These are phyloP conservation scores for Trypanosoma cruzi DNA, from an alignment of 208 protist species.

Conservation along the genomic window DNA sequence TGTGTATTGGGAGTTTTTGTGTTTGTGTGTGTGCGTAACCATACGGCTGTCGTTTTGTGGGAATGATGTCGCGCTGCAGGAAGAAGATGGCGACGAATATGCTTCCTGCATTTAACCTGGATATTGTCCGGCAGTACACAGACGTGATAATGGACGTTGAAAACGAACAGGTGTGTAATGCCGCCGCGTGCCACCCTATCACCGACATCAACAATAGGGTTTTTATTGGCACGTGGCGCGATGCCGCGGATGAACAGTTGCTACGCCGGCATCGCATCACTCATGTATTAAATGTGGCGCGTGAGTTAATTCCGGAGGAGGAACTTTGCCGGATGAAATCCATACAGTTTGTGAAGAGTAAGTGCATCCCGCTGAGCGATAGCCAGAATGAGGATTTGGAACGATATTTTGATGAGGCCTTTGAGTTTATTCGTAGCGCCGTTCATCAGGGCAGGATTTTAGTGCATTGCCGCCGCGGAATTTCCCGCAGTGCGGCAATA, in stretches of 20 bases:
- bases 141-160: conserved; percentile 10
- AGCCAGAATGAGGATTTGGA: conserved; percentile 61
- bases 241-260: conserved; percentile 54
- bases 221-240: conserved; percentile 76
- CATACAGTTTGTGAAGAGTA: conserved; percentile 35
- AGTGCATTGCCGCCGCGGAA: conserved; percentile 48
- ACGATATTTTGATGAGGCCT: conserved; percentile 57
- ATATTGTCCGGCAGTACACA: conserved; percentile 41
- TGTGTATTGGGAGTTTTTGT: conserved; percentile 2
- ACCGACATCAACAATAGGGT: conserved; percentile 63
- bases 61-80: conserved; percentile 42
- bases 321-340: conserved; percentile 24
- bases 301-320: conserved; percentile 52
- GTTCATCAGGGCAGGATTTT: conserved; percentile 31
- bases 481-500: conserved; percentile 41
- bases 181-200: conserved; percentile 63
- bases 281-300: conserved; percentile 82
- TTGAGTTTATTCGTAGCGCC: conserved; percentile 68
- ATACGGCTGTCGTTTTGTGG: not conserved
- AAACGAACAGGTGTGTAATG: conserved; percentile 52
- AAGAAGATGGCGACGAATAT: conserved; percentile 35
- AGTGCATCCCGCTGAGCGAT: conserved; percentile 77
- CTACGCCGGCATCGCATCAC: conserved; percentile 51
- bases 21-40: too few relatives aligned
- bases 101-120: conserved; percentile 63